Percentiles rank a stretch among this genome's conserved stretches.
These are phyloP conservation scores for Paraphaeosphaeria sporulosa DNA, from an alignment of 2,329 filamentous ascomycete genomes.

Conservation along the genomic window DNA sequence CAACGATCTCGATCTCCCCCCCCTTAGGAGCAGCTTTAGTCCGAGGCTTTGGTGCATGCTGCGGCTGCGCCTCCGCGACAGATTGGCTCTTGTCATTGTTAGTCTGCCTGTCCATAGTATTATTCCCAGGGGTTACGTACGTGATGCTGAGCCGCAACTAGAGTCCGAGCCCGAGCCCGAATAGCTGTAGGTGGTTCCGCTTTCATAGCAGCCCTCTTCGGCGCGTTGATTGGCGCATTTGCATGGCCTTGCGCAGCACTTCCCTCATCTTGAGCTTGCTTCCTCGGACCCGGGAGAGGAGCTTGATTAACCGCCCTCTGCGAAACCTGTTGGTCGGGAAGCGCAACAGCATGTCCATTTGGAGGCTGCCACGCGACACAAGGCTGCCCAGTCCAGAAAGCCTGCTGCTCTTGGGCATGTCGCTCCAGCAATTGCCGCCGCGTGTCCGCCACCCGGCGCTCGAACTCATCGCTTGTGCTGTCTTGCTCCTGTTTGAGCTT, in stretches of 20 bases:
- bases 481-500: conserved; percentile 3
- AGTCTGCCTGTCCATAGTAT: neutral
- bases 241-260: neutral
- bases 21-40: neutral
- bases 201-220: neutral
- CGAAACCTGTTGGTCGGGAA: neutral
- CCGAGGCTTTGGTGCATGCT: neutral
- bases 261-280: neutral
- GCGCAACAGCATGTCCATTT: neutral
- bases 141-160: neutral
- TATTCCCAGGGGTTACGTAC: neutral
- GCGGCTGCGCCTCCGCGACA: neutral
- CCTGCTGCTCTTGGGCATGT: conserved; percentile 17
- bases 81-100: neutral
- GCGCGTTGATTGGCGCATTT: neutral
- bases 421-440: conserved; percentile 4
- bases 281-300: neutral
- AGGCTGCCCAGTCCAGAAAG: conserved; percentile 15
- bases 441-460: neutral
- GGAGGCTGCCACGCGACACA: neutral
- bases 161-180: neutral
- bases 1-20: neutral
- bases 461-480: conserved; percentile 4
- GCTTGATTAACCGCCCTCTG: neutral
- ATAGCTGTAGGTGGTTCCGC: neutral